phyloP scores from a whole-genome alignment of 164 flowering plant species.

The Tetracentron sinense region DNA sequence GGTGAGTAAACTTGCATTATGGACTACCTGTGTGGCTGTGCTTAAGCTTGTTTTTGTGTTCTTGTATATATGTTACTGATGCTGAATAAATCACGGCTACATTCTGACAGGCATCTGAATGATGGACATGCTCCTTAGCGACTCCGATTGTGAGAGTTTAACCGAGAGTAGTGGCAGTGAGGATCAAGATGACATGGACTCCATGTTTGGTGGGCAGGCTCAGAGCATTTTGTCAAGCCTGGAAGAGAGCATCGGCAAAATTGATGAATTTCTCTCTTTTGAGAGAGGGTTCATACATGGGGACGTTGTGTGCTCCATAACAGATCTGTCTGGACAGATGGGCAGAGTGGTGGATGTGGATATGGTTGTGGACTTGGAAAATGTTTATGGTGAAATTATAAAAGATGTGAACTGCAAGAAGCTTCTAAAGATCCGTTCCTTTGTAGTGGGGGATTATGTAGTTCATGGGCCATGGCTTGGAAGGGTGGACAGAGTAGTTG shows the following conservation, averaged over 20 bases:
- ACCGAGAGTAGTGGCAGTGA: constrained; percentile 74
- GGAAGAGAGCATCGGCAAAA: constrained; percentile 77
- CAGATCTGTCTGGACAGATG: constrained; percentile 73
- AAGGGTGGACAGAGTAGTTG: constrained; percentile 59
- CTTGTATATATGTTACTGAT: constrained; percentile 1
- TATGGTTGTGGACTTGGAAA: constrained; percentile 70
- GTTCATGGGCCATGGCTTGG: constrained; percentile 86
- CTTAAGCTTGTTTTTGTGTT: not conserved
- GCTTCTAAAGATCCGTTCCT: constrained; percentile 52
- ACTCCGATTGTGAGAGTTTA: constrained; percentile 61
- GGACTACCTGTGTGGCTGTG: too few relatives aligned
- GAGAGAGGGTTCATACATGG: constrained; percentile 71
- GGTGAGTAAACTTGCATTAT: constrained; percentile 2
- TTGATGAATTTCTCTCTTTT: constrained; percentile 83
- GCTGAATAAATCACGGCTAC: not conserved
- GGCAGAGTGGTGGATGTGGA: constrained; percentile 67
- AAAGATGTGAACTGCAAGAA: constrained; percentile 53
- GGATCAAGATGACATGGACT: constrained; percentile 59
- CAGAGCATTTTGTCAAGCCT: constrained; percentile 69
- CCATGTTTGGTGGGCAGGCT: constrained; percentile 64
- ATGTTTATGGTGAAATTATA: constrained; percentile 39
- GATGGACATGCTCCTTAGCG: constrained; percentile 56
- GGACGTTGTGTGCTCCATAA: constrained; percentile 58
- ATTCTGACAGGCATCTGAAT: constrained; percentile 19
- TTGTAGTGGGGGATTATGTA: constrained; percentile 71